Conservation (phyloP, 805 yeast genomes). For the Metschnikowia vanudenii region DNA sequence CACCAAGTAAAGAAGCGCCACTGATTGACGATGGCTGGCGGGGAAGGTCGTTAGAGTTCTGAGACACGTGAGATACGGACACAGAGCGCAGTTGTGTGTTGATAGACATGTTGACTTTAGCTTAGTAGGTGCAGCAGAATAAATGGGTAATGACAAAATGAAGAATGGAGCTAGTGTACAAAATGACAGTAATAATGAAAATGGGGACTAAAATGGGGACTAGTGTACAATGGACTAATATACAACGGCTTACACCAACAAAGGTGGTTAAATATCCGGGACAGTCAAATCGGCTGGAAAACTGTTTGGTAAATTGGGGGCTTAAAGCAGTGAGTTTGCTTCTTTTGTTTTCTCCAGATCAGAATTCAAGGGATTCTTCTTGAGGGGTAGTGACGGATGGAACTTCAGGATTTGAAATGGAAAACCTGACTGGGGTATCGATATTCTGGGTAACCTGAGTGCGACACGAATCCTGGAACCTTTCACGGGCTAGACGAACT, state of each 20-base stretch:
- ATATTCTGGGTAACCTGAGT: neutral
- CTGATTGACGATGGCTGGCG: slow-evolving; percentile 26
- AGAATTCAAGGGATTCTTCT: neutral
- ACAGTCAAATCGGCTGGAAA: neutral
- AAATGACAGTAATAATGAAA: neutral
- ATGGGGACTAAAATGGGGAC: neutral
- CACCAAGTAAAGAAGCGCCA: slow-evolving; percentile 13
- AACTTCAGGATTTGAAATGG: neutral
- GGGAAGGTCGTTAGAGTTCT: neutral
- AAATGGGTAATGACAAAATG: slow-evolving; percentile 10
- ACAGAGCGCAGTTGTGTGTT: slow-evolving; percentile 25
- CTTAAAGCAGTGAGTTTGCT: neutral
- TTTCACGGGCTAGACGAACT: neutral
- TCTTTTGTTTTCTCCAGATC: neutral
- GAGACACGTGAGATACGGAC: slow-evolving; percentile 12
- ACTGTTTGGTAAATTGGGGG: neutral
- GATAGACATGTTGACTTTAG: slow-evolving; percentile 16
- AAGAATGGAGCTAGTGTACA: slow-evolving; percentile 4
- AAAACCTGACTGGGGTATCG: neutral
- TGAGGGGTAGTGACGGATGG: too few relatives aligned
- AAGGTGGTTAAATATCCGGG: neutral
- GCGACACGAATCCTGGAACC: neutral
- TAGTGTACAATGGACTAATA: slow-evolving; percentile 18
- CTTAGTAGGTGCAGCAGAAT: slow-evolving; percentile 9
- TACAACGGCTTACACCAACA: slow-evolving; percentile 13